Conservation (phyloP, 176 grass and related monocot genomes). For the Eragrostis nindensis region DNA sequence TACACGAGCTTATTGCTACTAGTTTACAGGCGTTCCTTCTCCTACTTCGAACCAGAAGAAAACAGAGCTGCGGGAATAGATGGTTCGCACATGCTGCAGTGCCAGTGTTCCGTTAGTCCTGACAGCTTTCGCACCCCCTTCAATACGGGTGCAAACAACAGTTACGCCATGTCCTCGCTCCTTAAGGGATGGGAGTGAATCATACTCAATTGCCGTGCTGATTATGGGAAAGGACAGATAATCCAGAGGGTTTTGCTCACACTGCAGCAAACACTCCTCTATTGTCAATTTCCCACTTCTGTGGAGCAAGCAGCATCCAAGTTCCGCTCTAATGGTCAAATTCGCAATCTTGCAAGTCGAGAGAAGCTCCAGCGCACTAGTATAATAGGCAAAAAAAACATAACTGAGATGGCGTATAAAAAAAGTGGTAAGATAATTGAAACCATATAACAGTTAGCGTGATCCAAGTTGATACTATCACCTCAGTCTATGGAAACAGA, state of each 20-base stretch:
- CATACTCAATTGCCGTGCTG: conserved; percentile 59
- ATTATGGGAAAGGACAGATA: conserved; percentile 94
- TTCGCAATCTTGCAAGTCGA: conserved; percentile 92
- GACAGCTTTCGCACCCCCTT: conserved; percentile 87
- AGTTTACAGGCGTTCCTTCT: conserved; percentile 24
- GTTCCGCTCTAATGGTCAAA: conserved; percentile 78
- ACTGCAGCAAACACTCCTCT: conserved; percentile 86
- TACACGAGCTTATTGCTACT: background rate
- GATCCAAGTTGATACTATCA: background rate
- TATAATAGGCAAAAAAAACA: background rate
- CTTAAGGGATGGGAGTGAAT: conserved; percentile 36
- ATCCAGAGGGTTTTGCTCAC: conserved; percentile 90
- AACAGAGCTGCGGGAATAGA: conserved; percentile 79
- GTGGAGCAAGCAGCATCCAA: conserved; percentile 89
- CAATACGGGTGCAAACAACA: conserved; percentile 82
- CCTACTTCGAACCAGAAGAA: conserved; percentile 98
- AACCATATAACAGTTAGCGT: too few species aligned
- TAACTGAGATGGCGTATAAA: background rate
- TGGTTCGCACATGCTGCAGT: conserved; percentile 80
- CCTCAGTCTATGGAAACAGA: background rate
- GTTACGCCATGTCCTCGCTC: conserved; percentile 67
- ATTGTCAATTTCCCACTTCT: conserved; percentile 80
- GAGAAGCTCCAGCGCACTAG: conserved; percentile 83
- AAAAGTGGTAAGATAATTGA: background rate
- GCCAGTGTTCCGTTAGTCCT: conserved; percentile 72